Evolutionary conservation across 768 basidiomycete genomes (phyloP).

Genomic region (Myochromella boudieri): DNA sequence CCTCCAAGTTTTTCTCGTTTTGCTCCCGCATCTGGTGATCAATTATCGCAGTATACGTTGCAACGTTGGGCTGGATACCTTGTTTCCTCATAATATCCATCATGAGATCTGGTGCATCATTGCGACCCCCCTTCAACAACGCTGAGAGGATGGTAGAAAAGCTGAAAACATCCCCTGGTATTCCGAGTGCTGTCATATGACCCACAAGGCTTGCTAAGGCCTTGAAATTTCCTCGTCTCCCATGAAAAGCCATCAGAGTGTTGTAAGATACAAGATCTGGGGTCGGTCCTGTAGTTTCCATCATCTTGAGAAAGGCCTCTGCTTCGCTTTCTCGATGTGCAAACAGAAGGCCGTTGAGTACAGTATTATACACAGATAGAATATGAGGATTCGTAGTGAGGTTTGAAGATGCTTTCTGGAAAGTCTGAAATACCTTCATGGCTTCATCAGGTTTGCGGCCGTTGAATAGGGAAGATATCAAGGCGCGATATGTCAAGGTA

Average conservation of each 20-base stretch:
- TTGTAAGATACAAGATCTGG: slow-evolving; percentile 82
- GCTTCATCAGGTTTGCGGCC: slow-evolving; percentile 52
- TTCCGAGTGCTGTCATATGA: slow-evolving; percentile 48
- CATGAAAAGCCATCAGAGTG: slow-evolving; percentile 71
- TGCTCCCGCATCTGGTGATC: slow-evolving; percentile 65
- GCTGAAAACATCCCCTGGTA: slow-evolving; percentile 79
- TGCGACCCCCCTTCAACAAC: slow-evolving; percentile 63
- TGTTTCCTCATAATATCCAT: slow-evolving; percentile 75
- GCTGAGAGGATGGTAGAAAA: slow-evolving; percentile 86
- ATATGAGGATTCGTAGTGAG: slow-evolving; percentile 22
- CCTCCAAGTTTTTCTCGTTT: slow-evolving; percentile 50
- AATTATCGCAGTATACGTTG: slow-evolving; percentile 80
- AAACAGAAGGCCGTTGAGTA: slow-evolving; percentile 64
- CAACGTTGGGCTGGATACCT: slow-evolving; percentile 70
- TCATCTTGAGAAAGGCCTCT: slow-evolving; percentile 37
- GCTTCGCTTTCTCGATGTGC: slow-evolving; percentile 39
- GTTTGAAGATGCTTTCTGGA: slow-evolving; percentile 37
- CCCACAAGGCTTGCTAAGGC: slow-evolving; percentile 57
- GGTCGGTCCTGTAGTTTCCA: slow-evolving; percentile 51
- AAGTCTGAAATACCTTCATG: slow-evolving; percentile 48
- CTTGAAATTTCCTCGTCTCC: slow-evolving; percentile 61
- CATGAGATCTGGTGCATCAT: slow-evolving; percentile 65
- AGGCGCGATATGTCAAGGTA: slow-evolving; percentile 62
- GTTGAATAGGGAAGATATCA: slow-evolving; percentile 63
- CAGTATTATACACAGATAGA: slow-evolving; percentile 68